These are phyloP conservation scores for Cetradonia linearis DNA, from an alignment of 495 filamentous ascomycete genomes.

Conservation along the genomic window DNA sequence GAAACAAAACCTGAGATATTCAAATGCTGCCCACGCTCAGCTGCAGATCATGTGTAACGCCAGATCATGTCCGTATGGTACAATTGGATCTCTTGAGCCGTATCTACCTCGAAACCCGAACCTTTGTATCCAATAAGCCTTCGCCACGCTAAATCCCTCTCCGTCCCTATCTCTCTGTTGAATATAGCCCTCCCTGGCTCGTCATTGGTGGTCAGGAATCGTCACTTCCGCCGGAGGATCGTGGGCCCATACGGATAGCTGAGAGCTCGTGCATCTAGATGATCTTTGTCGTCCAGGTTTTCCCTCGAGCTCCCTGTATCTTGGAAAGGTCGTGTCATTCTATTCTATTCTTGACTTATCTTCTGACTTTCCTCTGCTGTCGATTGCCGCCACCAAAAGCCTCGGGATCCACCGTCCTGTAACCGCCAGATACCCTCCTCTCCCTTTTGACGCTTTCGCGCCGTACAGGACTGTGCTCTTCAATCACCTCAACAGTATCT, in stretches of 20 bases:
- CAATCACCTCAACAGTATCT: slow-evolving; percentile 33
- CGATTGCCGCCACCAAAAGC: slow-evolving; percentile 30
- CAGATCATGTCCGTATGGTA: slow-evolving; percentile 1
- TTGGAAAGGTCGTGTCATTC: not conserved
- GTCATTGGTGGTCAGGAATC: not conserved
- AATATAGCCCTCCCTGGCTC: not conserved
- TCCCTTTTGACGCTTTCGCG: slow-evolving; percentile 18
- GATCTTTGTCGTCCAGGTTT: not conserved
- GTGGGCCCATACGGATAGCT: not conserved
- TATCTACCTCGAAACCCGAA: not conserved
- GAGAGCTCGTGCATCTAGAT: not conserved
- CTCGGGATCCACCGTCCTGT: slow-evolving; percentile 30
- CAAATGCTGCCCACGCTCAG: not conserved
- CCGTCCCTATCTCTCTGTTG: not conserved
- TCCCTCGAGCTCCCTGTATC: not conserved
- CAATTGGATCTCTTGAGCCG: slow-evolving; percentile 12
- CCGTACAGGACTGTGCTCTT: slow-evolving; percentile 27
- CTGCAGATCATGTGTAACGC: slow-evolving; percentile 2
- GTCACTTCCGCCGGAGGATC: not conserved
- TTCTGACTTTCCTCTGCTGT: slow-evolving; percentile 26
- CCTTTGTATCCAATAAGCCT: not conserved
- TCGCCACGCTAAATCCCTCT: not conserved
- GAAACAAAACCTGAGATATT: not conserved
- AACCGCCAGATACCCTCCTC: slow-evolving; percentile 20
- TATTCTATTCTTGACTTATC: slow-evolving; percentile 16